A percentile compares a stretch with the other conserved stretches of the same genome.
phyloP scores from a whole-genome alignment of 2,329 filamentous ascomycete species.

The Sclerotinia spermophila region DNA sequence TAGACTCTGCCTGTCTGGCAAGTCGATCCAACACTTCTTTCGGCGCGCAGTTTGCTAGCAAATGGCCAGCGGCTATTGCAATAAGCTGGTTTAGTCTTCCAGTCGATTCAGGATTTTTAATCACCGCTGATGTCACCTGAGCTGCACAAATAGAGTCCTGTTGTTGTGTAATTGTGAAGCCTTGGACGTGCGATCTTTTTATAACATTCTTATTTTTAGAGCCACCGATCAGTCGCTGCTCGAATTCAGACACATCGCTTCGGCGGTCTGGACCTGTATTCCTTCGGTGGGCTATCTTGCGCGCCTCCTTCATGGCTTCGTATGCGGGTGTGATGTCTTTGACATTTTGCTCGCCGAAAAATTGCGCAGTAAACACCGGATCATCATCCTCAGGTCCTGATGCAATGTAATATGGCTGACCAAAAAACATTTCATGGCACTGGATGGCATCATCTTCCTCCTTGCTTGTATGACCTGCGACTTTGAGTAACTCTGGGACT shows the following conservation, averaged over 20 bases:
- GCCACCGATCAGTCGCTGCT: not conserved
- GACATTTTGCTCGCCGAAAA: not conserved
- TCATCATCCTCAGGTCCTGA: not conserved
- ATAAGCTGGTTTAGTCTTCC: not conserved
- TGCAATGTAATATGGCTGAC: not conserved
- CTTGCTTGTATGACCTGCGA: not conserved
- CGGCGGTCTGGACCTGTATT: not conserved
- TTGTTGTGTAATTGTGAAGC: not conserved
- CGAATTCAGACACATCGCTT: not conserved
- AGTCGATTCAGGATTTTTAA: not conserved
- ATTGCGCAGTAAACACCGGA: not conserved
- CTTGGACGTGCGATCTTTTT: not conserved
- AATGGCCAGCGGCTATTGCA: not conserved
- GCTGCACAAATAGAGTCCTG: not conserved
- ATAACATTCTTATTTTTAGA: not conserved
- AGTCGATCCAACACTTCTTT: not conserved
- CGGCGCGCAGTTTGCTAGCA: not conserved
- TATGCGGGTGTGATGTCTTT: not conserved
- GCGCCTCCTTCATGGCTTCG: constrained; percentile 4
- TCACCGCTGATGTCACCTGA: not conserved
- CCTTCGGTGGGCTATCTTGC: not conserved
- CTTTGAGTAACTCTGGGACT: not conserved
- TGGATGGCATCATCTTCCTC: not conserved
- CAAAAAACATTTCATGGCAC: not conserved
- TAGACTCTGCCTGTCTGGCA: not conserved